phyloP scores from a whole-genome alignment of 306 rosid species.

The Quercus alba region DNA sequence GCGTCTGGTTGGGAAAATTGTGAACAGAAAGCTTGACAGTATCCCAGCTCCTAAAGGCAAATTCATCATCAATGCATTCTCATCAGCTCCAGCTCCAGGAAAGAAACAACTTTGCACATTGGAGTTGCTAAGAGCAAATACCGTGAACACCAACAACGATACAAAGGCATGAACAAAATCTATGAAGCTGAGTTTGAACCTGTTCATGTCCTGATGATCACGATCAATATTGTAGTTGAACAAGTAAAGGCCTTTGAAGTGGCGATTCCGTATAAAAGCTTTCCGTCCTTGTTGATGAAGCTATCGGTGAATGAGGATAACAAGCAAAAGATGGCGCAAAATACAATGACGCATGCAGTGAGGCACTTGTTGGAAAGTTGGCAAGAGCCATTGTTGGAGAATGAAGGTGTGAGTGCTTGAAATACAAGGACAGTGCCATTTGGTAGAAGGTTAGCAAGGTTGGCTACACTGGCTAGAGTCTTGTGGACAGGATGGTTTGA shows the following conservation, averaged over 20 bases:
- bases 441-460: conserved; percentile 38
- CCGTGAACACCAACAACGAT: conserved; percentile 41
- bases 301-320: conserved; percentile 35
- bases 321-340: conserved; percentile 30
- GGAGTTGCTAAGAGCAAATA: conserved; percentile 36
- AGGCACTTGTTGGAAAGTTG: conserved; percentile 23
- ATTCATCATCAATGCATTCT: conserved; percentile 16
- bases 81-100: conserved; percentile 2
- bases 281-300: conserved; percentile 12
- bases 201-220: neutral
- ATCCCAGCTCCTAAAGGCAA: conserved; percentile 37
- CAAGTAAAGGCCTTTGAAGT: conserved; percentile 19
- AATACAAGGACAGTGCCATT: conserved; percentile 40
- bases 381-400: conserved; percentile 48
- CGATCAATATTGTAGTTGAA: neutral
- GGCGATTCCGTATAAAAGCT: conserved; percentile 14
- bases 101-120: conserved; percentile 43
- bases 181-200: neutral
- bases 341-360: neutral
- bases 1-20: conserved; percentile 40
- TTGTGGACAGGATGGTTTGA: conserved; percentile 12
- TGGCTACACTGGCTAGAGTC: conserved; percentile 31
- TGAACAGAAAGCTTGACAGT: conserved; percentile 39
- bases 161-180: conserved; percentile 37
- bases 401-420: conserved; percentile 30